A percentile compares a stretch with the other conserved stretches of the same genome.
These are phyloP conservation scores for Neonectria ditissima DNA, from an alignment of 2,329 filamentous ascomycete species.

Conservation along the genomic window DNA sequence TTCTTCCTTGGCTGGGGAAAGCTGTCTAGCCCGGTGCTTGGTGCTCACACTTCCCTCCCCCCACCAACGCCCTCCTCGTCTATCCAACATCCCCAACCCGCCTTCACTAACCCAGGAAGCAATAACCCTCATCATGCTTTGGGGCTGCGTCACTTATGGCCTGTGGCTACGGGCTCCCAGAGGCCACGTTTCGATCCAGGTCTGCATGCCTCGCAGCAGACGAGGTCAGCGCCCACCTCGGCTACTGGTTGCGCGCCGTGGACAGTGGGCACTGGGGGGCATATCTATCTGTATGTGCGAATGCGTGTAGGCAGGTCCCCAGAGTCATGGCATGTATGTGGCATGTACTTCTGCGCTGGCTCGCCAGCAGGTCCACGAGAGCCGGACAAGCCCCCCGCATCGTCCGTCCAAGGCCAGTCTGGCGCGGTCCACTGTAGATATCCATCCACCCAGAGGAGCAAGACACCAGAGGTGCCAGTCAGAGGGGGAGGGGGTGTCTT, in stretches of 20 bases:
- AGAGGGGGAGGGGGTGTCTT: conserved; percentile 8
- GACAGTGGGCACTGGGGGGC: neutral
- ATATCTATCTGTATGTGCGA: conserved; percentile 6
- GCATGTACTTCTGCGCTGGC: conserved; percentile 24
- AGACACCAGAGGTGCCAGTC: neutral
- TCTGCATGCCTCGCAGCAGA: conserved; percentile 20
- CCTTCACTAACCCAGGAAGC: conserved; percentile 9
- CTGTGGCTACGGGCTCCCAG: neutral
- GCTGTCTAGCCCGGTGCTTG: neutral
- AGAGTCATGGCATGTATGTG: neutral
- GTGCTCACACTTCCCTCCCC: neutral
- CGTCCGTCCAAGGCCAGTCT: conserved; percentile 2
- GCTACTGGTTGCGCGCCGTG: conserved; percentile 6
- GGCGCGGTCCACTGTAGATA: conserved; percentile 10
- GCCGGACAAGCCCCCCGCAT: conserved; percentile 19
- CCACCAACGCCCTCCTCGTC: neutral
- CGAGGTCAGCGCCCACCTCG: conserved; percentile 7
- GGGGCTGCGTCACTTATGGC: neutral
- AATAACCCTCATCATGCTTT: neutral
- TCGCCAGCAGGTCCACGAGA: conserved; percentile 14
- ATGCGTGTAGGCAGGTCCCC: conserved; percentile 5
- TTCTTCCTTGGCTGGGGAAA: conserved; percentile 5
- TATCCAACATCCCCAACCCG: conserved; percentile 10
- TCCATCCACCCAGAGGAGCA: conserved; percentile 5
- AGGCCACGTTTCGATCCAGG: conserved; percentile 27